Conservation (phyloP, 345 rosid species). For the Eucalyptus urophylla region DNA sequence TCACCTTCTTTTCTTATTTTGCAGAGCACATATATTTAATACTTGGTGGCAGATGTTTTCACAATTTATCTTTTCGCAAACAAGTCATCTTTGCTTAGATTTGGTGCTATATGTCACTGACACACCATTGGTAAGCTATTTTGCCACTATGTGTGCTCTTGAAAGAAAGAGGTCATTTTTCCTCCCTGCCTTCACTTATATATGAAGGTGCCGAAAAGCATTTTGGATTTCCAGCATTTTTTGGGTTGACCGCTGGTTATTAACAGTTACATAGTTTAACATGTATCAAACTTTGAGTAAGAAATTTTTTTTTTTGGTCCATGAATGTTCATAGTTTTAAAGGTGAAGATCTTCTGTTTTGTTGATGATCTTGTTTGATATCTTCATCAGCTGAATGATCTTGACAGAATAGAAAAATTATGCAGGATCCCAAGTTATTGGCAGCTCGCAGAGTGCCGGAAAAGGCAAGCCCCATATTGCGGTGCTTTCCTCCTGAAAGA, state of each 20-base stretch:
- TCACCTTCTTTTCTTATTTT: background rate
- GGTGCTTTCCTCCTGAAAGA: slow-evolving; percentile 97
- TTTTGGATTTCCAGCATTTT: background rate
- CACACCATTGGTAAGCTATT: background rate
- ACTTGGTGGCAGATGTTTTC: background rate
- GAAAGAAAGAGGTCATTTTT: background rate
- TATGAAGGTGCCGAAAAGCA: background rate
- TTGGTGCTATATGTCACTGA: background rate
- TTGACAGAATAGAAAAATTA: background rate
- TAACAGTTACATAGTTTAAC: background rate
- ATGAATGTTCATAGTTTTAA: background rate
- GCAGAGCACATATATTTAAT: background rate
- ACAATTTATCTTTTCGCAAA: background rate
- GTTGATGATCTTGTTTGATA: background rate
- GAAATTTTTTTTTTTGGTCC: background rate
- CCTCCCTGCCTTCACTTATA: background rate
- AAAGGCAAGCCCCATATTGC: slow-evolving; percentile 95
- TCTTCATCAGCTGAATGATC: background rate
- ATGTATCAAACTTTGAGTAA: background rate
- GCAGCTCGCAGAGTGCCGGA: slow-evolving; percentile 91
- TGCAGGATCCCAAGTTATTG: slow-evolving; percentile 83
- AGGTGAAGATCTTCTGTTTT: background rate
- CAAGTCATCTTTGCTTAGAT: background rate
- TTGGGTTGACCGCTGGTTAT: background rate
- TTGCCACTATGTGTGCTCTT: background rate